phyloP scores from a whole-genome alignment of 2,329 filamentous ascomycete genomes.

The Trichophyton rubrum region DNA sequence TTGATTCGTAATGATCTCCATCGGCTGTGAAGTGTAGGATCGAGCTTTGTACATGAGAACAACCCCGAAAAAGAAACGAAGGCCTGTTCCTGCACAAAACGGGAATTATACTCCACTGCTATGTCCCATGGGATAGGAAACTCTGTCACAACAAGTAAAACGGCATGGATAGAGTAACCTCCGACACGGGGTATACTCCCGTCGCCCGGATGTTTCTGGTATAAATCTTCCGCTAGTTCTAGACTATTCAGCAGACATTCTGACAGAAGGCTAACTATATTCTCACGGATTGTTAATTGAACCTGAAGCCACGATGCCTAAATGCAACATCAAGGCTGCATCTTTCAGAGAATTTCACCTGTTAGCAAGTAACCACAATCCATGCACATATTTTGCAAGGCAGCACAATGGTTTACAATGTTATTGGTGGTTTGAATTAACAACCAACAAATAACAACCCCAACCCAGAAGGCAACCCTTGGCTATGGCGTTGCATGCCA shows the following conservation, averaged over 20 bases:
- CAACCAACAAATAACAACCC: not conserved
- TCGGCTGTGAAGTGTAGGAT: not conserved
- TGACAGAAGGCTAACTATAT: not conserved
- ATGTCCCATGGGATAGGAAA: slow-evolving; percentile 1
- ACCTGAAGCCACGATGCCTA: not conserved
- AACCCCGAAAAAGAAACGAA: slow-evolving; percentile 6
- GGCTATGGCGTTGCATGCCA: not conserved
- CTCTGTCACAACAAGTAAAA: not conserved
- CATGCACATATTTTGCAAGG: not conserved
- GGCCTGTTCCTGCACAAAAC: slow-evolving; percentile 6
- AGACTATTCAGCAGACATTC: not conserved
- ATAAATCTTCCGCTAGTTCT: not conserved
- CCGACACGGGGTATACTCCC: not conserved
- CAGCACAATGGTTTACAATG: not conserved
- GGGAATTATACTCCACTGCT: not conserved
- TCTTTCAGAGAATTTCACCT: not conserved
- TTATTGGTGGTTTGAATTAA: not conserved
- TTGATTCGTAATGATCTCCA: slow-evolving; percentile 2
- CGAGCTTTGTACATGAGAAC: not conserved
- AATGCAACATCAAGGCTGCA: not conserved
- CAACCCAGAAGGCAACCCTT: not conserved
- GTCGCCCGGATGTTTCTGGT: not conserved
- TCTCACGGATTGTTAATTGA: not conserved
- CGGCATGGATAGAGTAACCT: not conserved
- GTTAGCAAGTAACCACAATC: not conserved